Conservation (phyloP, 148 eudicot species). For the Fallopia convolvulus region DNA sequence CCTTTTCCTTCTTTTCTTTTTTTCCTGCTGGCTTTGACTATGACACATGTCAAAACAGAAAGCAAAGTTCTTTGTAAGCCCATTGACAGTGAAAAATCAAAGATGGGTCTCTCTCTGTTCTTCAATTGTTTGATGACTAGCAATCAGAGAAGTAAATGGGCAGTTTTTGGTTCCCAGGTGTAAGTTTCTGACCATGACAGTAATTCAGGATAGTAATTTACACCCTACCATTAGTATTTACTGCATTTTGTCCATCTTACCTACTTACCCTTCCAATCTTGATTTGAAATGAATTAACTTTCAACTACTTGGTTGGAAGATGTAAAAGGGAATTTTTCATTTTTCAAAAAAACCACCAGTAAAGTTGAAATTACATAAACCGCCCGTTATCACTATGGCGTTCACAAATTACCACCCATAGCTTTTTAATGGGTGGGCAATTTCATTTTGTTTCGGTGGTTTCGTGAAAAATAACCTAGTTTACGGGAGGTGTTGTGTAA, state of each 20-base stretch:
- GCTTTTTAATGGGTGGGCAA: too few species aligned
- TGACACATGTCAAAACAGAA: constrained; percentile 9
- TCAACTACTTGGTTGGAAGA: background rate
- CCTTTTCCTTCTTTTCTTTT: background rate
- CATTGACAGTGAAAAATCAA: background rate
- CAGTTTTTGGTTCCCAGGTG: background rate
- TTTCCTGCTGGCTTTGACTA: background rate
- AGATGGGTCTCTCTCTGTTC: background rate
- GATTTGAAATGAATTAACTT: background rate
- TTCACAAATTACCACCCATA: background rate
- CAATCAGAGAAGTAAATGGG: background rate
- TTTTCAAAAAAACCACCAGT: background rate
- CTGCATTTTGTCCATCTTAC: background rate
- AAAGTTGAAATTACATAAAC: too few species aligned
- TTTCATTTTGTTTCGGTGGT: background rate
- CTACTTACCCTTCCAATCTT: background rate
- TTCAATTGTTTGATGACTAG: background rate
- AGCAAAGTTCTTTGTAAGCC: background rate
- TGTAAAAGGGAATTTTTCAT: background rate
- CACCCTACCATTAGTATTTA: background rate
- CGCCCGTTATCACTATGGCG: background rate
- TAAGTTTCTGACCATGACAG: constrained; percentile 6
- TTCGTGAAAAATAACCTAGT: background rate
- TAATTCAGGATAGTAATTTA: constrained; percentile 8
- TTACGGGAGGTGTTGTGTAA: background rate